Evolutionary conservation across 2,329 filamentous ascomycete genomes (phyloP), one percentile per base, ranked within the genome.

Genomic region (Penicillium digitatum): DNA sequence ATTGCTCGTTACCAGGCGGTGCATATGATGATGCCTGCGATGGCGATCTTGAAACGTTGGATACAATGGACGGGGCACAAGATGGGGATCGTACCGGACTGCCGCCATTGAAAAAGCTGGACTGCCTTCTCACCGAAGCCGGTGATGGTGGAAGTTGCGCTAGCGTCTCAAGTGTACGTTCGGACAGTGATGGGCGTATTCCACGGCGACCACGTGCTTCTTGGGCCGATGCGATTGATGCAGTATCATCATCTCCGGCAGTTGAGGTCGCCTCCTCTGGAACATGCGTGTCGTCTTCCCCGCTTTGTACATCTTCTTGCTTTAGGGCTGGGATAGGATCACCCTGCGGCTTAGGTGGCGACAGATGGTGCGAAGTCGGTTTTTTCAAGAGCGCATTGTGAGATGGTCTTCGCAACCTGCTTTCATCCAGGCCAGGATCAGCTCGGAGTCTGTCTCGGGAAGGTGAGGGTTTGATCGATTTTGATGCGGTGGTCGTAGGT

Each of bases 141-240:
- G 92, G 91, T 0, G 91, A 94, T 0, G 89, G 85, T 0, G 91
- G 89, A 29, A 96, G 77, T 44, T 85, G 83, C 3, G 90, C 82
- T 6, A 96, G 76, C 0, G 90, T 95, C 70, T 95, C 90, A 39
- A 95, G 86, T 0, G 92, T 95, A 55, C 93, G 81, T 64, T 96
- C 92, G 0, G 88, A 85, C 4, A 96, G 58, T 6, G 73, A 74
- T 16, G 72, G 66, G 5, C 66, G 66, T 27, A 56, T 52, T 31
- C 54, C 55, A 39, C 55, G 55, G 18, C 66, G 66, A 34, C 65
- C 69, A 35, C 69, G 62, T 26, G 42, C 24, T 48, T 65, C 62
- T 12, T 58, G 54, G 10, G 49, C 29, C 11, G 49, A 32, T 32
- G 9, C 44, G 8, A 48, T 26, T 7, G 47, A 32, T 20, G 16